Base-by-base conservation (phyloP, 2,329 filamentous ascomycete species). In the Onygenales sp. region DNA sequence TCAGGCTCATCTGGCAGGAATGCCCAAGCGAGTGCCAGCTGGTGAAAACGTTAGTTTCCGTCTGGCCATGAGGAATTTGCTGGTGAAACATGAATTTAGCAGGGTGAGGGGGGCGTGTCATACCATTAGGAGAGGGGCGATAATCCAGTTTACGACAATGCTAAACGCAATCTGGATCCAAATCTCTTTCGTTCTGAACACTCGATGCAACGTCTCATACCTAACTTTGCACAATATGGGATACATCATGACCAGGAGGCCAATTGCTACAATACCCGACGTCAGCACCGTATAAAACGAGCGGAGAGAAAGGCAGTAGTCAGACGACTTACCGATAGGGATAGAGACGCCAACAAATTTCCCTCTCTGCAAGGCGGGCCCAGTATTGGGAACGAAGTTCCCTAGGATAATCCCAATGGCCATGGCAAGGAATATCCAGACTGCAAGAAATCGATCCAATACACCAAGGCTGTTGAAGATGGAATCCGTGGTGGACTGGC, bases 181-280 rank as follows among this genome's bases (percentile, higher is more conserved):
- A 2, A 94, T 73, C 0, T 74, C 73, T 2, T 75, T 75, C 2
- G 82, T 75, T 2, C 72, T 67, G 55, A 93, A 78, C 3, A 89
- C 73, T 2, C 79, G 72, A 66, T 89, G 87, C 8, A 94, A 71
- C 0, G 81, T 80, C 66, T 94, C 89, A 68, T 83, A 93, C 42
- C 82, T 82, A 5, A 94, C 86, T 67, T 93, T 93, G 77, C 88
- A 94, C 0, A 95, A 74, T 55, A 95, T 94, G 0, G 89, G 90
- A 64, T 93, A 95, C 88, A 95, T 95, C 89, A 95, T 95, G 43
- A 94, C 83, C 1, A 95, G 76, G 0, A 95, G 72, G 0, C 89
- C 89, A 47, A 94, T 73, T 0, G 89, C 88, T 87, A 43, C 5
- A 42, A 43, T 10, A 56, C 21, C 36, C 21, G 11, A 35, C 46